Evolutionary conservation across 2,329 filamentous ascomycete genomes (phyloP).

Genomic region (Metarhizium rileyi): DNA sequence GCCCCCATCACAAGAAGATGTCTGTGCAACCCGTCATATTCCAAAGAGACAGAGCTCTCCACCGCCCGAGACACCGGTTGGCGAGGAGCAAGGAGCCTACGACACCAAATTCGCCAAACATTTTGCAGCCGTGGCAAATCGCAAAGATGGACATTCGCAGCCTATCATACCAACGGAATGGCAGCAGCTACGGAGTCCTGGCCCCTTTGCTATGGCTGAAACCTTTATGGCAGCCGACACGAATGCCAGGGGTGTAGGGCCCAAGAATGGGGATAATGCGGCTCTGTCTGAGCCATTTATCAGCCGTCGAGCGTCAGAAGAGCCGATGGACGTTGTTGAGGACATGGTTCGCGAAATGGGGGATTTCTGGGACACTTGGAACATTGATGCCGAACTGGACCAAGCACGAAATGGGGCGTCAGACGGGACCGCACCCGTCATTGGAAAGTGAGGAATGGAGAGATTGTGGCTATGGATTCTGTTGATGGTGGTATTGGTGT

Average conservation of each 20-base stretch:
- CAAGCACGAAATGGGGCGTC: conserved; percentile 14
- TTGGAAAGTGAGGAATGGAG: not conserved
- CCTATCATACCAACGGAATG: conserved; percentile 32
- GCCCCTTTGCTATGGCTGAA: conserved; percentile 16
- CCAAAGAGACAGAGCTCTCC: conserved; percentile 28
- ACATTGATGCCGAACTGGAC: conserved; percentile 27
- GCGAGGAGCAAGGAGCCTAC: conserved; percentile 23
- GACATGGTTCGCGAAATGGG: conserved; percentile 28
- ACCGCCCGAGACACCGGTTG: conserved; percentile 28
- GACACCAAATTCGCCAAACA: conserved; percentile 35
- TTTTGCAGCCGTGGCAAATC: conserved; percentile 34
- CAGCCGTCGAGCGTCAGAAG: conserved; percentile 15
- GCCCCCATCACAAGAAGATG: not conserved
- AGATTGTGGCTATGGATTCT: not conserved
- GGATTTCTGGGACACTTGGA: conserved; percentile 24
- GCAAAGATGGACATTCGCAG: conserved; percentile 19
- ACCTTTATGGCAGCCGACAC: conserved; percentile 16
- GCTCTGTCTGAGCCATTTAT: not conserved
- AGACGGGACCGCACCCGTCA: not conserved
- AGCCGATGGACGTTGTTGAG: conserved; percentile 26
- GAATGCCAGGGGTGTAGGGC: conserved; percentile 1
- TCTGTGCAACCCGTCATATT: not conserved
- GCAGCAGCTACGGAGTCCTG: conserved; percentile 22
- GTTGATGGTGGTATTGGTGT: not conserved
- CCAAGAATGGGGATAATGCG: not conserved